A percentile compares a stretch with the other conserved stretches of the same genome.
Conservation (phyloP, 805 yeast species). For the Yamadazyma philogaea region DNA sequence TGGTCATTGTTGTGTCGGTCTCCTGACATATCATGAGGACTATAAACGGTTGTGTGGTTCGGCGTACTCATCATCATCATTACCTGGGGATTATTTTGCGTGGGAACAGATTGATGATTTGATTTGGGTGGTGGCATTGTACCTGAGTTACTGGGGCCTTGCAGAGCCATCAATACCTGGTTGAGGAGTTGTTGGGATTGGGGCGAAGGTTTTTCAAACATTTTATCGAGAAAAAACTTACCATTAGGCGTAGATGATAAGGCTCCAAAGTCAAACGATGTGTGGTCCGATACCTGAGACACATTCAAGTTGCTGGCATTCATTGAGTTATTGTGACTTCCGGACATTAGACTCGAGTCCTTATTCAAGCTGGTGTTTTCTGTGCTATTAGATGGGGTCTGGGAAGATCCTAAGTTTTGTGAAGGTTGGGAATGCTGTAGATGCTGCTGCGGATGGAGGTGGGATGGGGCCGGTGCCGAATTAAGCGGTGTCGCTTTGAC, state of each 20-base stretch:
- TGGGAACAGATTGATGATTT: constrained; percentile 2
- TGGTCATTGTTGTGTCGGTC: constrained; percentile 6
- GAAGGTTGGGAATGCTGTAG: not conserved
- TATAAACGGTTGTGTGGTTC: constrained; percentile 33
- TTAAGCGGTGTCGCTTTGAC: not conserved
- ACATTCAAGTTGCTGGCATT: constrained; percentile 32
- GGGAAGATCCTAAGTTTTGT: not conserved
- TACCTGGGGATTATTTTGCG: constrained; percentile 10
- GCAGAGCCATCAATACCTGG: constrained; percentile 15
- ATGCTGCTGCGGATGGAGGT: not conserved
- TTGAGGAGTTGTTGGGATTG: constrained; percentile 19
- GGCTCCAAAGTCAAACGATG: constrained; percentile 36
- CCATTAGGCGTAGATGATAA: constrained; percentile 39
- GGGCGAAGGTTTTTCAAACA: constrained; percentile 41
- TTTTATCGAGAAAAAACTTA: constrained; percentile 36
- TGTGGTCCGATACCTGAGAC: constrained; percentile 34
- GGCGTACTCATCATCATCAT: constrained; percentile 44
- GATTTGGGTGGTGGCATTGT: constrained; percentile 29
- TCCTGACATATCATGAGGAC: constrained; percentile 13
- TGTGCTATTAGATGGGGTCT: not conserved
- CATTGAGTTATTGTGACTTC: constrained; percentile 18
- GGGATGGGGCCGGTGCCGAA: not conserved
- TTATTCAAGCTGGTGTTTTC: constrained; percentile 13
- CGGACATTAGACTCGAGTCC: constrained; percentile 29
- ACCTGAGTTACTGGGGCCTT: constrained; percentile 18